Conservation (phyloP, 345 rosid genomes). For the Lagerstroemia speciosa region DNA sequence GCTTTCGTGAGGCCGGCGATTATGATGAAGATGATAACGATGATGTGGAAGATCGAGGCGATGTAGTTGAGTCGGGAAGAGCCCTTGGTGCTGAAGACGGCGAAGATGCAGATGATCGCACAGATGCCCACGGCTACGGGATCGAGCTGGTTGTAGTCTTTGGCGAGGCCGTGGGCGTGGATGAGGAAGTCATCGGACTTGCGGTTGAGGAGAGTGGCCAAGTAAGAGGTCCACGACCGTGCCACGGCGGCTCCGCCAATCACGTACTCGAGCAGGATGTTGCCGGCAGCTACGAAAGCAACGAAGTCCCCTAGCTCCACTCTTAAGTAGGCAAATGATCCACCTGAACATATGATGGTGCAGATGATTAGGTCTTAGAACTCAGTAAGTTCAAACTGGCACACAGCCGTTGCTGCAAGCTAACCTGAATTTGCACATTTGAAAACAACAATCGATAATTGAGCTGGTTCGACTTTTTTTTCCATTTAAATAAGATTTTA, state of each 20-base stretch:
- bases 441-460: too few relatives aligned
- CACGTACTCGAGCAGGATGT: slow-evolving; percentile 66
- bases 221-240: slow-evolving; percentile 78
- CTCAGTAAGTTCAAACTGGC: too few relatives aligned
- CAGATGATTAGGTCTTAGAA: background rate
- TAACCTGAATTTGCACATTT: too few relatives aligned
- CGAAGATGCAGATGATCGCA: slow-evolving; percentile 27
- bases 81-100: slow-evolving; percentile 41
- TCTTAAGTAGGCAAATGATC: slow-evolving; percentile 80
- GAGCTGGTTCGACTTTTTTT: too few relatives aligned
- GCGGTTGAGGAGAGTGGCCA: slow-evolving; percentile 62
- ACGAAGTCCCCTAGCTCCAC: slow-evolving; percentile 79
- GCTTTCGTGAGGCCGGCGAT: slow-evolving; percentile 36
- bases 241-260: slow-evolving; percentile 73
- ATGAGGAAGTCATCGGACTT: slow-evolving; percentile 42
- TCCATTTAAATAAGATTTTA: too few relatives aligned
- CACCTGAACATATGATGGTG: slow-evolving; percentile 30
- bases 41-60: slow-evolving; percentile 27
- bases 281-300: slow-evolving; percentile 75
- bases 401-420: too few relatives aligned
- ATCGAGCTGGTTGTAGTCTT: slow-evolving; percentile 27
- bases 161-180: slow-evolving; percentile 21
- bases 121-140: slow-evolving; percentile 28
- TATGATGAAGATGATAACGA: slow-evolving; percentile 34
- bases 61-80: slow-evolving; percentile 40